phyloP scores from a whole-genome alignment of 768 basidiomycete genomes.

The Lentinula sp. region DNA sequence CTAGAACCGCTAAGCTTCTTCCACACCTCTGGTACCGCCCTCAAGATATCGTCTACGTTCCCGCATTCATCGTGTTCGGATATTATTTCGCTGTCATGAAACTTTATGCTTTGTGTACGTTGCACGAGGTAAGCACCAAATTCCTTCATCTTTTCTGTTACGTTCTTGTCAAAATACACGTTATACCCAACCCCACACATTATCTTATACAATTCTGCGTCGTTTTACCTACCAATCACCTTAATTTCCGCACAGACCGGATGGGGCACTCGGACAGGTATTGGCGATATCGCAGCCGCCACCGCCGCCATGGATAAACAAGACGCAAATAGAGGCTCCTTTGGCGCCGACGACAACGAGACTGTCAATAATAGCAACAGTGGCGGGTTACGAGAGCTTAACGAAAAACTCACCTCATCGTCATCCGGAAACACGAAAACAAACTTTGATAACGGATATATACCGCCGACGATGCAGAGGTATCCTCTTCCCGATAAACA shows the following conservation, averaged over 20 bases:
- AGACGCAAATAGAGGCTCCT: constrained; percentile 13
- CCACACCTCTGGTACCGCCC: constrained; percentile 79
- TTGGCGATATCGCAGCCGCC: constrained; percentile 76
- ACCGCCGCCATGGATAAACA: constrained; percentile 54
- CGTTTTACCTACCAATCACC: background rate
- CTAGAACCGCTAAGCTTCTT: constrained; percentile 75
- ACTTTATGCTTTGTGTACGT: constrained; percentile 81
- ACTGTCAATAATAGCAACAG: background rate
- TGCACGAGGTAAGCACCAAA: constrained; percentile 67
- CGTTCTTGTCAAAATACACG: background rate
- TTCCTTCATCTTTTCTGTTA: background rate
- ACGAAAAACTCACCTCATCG: background rate
- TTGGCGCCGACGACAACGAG: background rate
- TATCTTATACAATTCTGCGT: background rate
- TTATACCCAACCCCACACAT: background rate
- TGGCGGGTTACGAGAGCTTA: background rate
- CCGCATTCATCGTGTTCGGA: constrained; percentile 84
- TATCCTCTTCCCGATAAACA: background rate
- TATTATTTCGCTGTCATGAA: constrained; percentile 97
- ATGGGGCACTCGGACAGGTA: constrained; percentile 94
- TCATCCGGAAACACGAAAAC: background rate
- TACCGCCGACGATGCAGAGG: background rate
- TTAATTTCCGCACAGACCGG: constrained; percentile 49
- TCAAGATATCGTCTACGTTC: constrained; percentile 72
- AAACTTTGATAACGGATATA: background rate